Evolutionary conservation across 768 basidiomycete species (phyloP).

Genomic region (Stropharia rugosoannulata): DNA sequence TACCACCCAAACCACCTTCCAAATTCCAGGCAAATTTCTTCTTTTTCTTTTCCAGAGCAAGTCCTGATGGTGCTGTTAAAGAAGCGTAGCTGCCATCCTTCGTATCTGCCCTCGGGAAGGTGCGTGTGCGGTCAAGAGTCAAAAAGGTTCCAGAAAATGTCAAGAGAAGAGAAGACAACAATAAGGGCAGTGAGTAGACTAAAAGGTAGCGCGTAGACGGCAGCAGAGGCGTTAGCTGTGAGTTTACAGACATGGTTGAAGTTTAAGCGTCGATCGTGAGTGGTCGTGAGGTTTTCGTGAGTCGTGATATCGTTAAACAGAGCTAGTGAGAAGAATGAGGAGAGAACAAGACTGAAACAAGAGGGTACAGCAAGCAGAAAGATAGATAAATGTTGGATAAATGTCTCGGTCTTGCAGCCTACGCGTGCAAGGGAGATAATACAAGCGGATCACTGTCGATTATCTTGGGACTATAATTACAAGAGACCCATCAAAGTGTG

Average conservation of each 20-base stretch:
- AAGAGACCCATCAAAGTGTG: constrained; percentile 14
- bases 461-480: constrained; percentile 7
- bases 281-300: constrained; percentile 10
- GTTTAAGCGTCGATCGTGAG: background rate
- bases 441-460: constrained; percentile 15
- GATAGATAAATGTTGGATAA: constrained; percentile 14
- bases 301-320: constrained; percentile 19
- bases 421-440: constrained; percentile 16
- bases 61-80: constrained; percentile 30
- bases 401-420: constrained; percentile 16
- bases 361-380: constrained; percentile 5
- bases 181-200: constrained; percentile 59
- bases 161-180: constrained; percentile 53
- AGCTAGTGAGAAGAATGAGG: constrained; percentile 4
- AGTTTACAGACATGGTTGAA: constrained; percentile 12
- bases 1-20: constrained; percentile 65
- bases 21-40: constrained; percentile 39
- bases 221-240: constrained; percentile 40
- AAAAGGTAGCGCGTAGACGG: constrained; percentile 49
- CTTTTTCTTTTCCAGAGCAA: constrained; percentile 28
- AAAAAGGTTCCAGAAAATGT: constrained; percentile 73
- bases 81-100: constrained; percentile 21
- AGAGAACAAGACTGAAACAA: constrained; percentile 5
- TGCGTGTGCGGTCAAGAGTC: constrained; percentile 66
- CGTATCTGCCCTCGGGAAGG: constrained; percentile 40